Base-by-base conservation (phyloP, 306 rosid species). In the Cicer judaicum region DNA sequence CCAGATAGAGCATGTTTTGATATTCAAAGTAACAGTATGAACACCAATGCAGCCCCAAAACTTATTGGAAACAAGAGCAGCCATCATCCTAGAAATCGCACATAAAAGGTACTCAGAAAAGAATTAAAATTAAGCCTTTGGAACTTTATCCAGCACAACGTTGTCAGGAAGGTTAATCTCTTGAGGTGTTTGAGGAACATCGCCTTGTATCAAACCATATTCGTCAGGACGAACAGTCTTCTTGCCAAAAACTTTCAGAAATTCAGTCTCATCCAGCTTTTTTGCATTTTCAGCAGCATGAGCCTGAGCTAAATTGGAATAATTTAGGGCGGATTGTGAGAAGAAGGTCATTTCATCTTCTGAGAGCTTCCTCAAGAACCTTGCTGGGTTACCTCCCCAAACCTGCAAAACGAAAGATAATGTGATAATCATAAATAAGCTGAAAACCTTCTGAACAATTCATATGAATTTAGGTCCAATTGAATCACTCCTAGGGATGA, bases 331-430 rank as follows among this genome's bases (percentile, higher is more conserved):
- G 1, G 95, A 94, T 74, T 94, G 96, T 73, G 92, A 85, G 70
- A 94, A 86, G 86, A 91, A 94, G 68, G 93, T 80, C 84, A 88
- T 88, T 89, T 94, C 99, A 16, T 94, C 89, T 81, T 94, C 93
- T 4, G 96, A 86, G 34, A 94, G 97, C 89, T 88, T 94, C 85
- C 99, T 90, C 84, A 92, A 82, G 84, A 91, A 92, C 85, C 81
- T 91, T 49, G 99, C 97, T 1, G 99, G 99, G 77, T 92, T 94
- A 48, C 99, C 99, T 73, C 95, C 99, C 98, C 98, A 93, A 59
- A 91, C 93, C 98, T 93, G 84, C 68, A 72, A 73, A 72, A 77
- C 50, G 62, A 74, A 68, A 15, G 72, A 49, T 40, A 46, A 56
- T 65, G 41, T 47, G 41, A 67, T 21, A 49, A 59, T 48, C 43